Percentiles rank a stretch among this genome's conserved stretches.
Conservation (phyloP, 179 eudicot species). For the Nepenthes alata region DNA sequence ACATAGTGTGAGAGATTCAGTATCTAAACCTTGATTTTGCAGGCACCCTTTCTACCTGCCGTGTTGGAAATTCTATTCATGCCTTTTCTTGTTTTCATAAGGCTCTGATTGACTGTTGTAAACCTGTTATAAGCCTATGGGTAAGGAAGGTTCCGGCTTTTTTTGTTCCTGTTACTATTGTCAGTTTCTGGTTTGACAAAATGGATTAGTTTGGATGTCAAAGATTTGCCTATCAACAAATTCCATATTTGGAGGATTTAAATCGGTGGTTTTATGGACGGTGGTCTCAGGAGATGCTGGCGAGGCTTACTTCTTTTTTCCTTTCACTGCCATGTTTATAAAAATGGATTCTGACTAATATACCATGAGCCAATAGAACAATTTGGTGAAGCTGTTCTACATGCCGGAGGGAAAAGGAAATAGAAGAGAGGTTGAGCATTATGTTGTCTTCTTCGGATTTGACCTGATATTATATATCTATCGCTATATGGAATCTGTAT, state of each 20-base stretch:
- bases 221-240: no score
- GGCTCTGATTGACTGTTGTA: background rate
- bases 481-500: background rate
- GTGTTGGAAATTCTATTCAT: conserved; percentile 2
- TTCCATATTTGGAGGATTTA: no score
- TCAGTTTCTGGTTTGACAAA: background rate
- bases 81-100: no score
- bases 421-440: conserved; percentile 2
- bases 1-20: conserved; percentile 6
- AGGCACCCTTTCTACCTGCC: conserved; percentile 8
- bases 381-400: no score
- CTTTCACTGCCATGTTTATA: background rate
- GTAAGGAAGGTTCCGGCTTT: conserved; percentile 4
- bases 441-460: background rate
- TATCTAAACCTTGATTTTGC: conserved; percentile 8
- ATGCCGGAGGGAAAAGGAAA: background rate
- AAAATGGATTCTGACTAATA: background rate
- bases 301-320: background rate
- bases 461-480: background rate
- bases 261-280: background rate
- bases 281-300: conserved; percentile 1
- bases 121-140: background rate
- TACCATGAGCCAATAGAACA: background rate
- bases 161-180: conserved; percentile 2
- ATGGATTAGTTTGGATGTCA: no score